Evolutionary conservation across 179 eudicot species (phyloP).

Genomic region (Patellifolia procumbens): DNA sequence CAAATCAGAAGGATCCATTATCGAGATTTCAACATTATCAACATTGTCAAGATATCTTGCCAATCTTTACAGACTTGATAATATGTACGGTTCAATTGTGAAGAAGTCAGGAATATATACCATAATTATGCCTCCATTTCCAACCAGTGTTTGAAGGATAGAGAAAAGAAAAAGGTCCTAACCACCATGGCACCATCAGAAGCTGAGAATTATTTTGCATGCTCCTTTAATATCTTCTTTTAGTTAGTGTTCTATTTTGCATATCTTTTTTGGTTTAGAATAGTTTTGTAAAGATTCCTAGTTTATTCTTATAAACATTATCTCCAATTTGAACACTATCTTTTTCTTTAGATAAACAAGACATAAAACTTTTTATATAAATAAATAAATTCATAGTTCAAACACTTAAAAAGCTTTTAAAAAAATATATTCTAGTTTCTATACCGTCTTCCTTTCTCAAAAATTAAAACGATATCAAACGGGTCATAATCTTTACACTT

Average conservation of each 20-base stretch:
- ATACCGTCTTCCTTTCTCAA: no score
- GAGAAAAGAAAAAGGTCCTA: constrained; percentile 13
- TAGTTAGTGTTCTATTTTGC: neutral
- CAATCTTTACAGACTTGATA: neutral
- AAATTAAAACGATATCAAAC: no score
- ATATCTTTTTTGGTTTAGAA: neutral
- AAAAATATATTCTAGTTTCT: no score
- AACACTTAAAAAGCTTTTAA: neutral
- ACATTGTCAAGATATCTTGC: neutral
- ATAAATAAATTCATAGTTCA: neutral
- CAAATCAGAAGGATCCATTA: neutral
- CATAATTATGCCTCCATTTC: constrained; percentile 21
- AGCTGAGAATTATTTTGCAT: constrained; percentile 2
- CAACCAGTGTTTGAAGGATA: constrained; percentile 3
- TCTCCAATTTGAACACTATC: neutral
- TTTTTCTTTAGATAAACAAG: neutral
- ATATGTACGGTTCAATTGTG: neutral
- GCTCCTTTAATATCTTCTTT: neutral
- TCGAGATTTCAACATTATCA: neutral
- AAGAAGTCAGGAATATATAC: constrained; percentile 4
- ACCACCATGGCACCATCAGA: neutral
- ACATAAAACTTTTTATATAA: neutral
- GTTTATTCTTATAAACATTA: neutral
- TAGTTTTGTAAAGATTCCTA: constrained; percentile 12
- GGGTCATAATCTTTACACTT: no score